Conservation (phyloP, 1,139 yeast genomes). For the Blastobotrys niveus region DNA sequence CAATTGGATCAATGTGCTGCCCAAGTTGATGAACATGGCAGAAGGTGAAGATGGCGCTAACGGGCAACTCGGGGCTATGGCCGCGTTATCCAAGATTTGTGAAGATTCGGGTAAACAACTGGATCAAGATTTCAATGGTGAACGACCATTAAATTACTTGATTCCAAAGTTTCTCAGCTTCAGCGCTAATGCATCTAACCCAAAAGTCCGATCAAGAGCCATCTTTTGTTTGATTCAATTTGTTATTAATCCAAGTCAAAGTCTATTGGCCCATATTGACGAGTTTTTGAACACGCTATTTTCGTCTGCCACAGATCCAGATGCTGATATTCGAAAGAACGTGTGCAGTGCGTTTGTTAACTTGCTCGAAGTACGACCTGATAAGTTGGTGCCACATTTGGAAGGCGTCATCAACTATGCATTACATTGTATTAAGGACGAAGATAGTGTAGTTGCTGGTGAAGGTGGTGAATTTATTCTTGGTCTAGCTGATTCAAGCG, state of each 20-base stretch:
- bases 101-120: constrained; percentile 66
- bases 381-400: constrained; percentile 70
- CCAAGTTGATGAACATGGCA: constrained; percentile 59
- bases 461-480: constrained; percentile 92
- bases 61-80: constrained; percentile 69
- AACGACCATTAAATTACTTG: constrained; percentile 61
- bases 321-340: constrained; percentile 59
- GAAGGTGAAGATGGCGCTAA: constrained; percentile 34
- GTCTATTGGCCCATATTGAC: constrained; percentile 61
- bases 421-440: constrained; percentile 67
- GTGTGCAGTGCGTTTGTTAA: constrained; percentile 75
- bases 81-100: constrained; percentile 79
- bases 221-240: constrained; percentile 75
- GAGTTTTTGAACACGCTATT: constrained; percentile 60
- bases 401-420: constrained; percentile 82
- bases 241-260: constrained; percentile 61
- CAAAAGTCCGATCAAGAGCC: constrained; percentile 56
- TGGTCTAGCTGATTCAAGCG: constrained; percentile 58
- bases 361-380: constrained; percentile 73
- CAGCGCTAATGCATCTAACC: constrained; percentile 30
- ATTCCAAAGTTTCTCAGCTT: constrained; percentile 59
- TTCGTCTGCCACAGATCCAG: constrained; percentile 48
- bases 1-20: constrained; percentile 70
- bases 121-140: constrained; percentile 59
- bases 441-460: constrained; percentile 69